Conservation (phyloP, 2,329 filamentous ascomycete genomes). For the Nothomitra cinnamomea region DNA sequence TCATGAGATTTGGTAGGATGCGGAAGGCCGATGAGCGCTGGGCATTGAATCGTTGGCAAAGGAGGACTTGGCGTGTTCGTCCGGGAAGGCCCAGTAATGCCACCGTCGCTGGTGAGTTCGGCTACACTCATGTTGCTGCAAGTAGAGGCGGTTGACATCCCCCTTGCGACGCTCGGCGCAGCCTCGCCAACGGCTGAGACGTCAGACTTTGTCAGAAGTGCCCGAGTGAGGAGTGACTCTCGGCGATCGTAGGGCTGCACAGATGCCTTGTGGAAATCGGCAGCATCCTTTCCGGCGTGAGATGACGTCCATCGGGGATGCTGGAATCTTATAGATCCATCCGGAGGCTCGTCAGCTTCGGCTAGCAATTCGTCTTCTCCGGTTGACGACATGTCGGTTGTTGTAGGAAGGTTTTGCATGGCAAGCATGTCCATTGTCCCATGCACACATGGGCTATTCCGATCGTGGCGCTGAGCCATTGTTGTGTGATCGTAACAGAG, state of each 20-base stretch:
- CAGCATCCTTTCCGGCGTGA: slow-evolving; percentile 17
- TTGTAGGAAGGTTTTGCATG: slow-evolving; percentile 27
- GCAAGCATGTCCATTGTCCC: slow-evolving; percentile 8
- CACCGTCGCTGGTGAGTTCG: slow-evolving; percentile 88
- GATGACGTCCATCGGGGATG: slow-evolving; percentile 22
- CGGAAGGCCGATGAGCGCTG: background rate
- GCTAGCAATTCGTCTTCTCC: slow-evolving; percentile 48
- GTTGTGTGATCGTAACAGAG: background rate
- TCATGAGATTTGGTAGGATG: slow-evolving; percentile 21
- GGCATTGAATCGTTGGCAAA: slow-evolving; percentile 29
- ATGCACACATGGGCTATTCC: slow-evolving; percentile 1
- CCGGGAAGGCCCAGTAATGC: slow-evolving; percentile 74
- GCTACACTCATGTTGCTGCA: slow-evolving; percentile 75
- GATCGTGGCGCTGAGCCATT: slow-evolving; percentile 1
- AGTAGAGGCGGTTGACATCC: slow-evolving; percentile 42
- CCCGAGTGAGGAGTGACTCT: slow-evolving; percentile 74
- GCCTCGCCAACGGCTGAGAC: slow-evolving; percentile 24
- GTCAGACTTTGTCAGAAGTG: slow-evolving; percentile 53
- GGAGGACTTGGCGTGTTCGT: slow-evolving; percentile 81
- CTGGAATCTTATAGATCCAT: slow-evolving; percentile 28
- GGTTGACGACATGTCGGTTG: slow-evolving; percentile 20
- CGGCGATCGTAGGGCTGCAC: slow-evolving; percentile 34
- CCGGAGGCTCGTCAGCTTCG: slow-evolving; percentile 81
- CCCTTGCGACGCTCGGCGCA: slow-evolving; percentile 21
- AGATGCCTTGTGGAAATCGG: slow-evolving; percentile 8